Evolutionary conservation across 129 eudicot species (phyloP).

Genomic region (Escallonia rubra): DNA sequence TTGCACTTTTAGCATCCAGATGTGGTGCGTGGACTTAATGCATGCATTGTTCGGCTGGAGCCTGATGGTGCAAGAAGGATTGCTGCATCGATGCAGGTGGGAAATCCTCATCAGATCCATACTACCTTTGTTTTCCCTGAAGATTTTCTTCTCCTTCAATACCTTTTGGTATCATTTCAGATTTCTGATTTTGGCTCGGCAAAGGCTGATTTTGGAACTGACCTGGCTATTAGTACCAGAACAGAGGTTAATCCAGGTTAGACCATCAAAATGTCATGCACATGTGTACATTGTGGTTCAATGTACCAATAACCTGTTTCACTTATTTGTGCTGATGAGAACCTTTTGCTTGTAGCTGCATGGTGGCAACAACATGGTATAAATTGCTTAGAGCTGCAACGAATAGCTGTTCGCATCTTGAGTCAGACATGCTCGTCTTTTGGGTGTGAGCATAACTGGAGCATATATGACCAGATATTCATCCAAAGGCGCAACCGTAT

Average conservation of each 20-base stretch:
- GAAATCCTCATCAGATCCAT: not conserved
- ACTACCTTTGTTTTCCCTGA: not conserved
- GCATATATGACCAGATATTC: constrained; percentile 67
- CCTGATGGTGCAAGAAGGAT: constrained; percentile 71
- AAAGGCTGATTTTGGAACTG: constrained; percentile 98
- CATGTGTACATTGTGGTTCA: not conserved
- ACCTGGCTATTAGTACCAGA: constrained; percentile 88
- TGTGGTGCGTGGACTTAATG: constrained; percentile 88
- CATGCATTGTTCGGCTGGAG: constrained; percentile 84
- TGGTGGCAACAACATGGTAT: constrained; percentile 99
- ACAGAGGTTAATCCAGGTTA: constrained; percentile 91
- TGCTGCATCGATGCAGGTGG: constrained; percentile 90
- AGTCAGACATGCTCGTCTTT: constrained; percentile 91
- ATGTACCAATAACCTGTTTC: not conserved
- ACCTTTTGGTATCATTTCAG: constrained; percentile 33
- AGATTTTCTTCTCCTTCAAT: not conserved
- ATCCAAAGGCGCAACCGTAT: constrained; percentile 52
- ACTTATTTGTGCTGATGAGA: constrained; percentile 10
- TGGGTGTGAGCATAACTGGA: constrained; percentile 95
- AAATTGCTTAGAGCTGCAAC: constrained; percentile 85
- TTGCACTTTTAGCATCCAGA: constrained; percentile 59
- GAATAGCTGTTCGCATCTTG: constrained; percentile 83
- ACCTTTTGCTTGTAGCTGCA: constrained; percentile 53
- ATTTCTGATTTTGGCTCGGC: constrained; percentile 90
- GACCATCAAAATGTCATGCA: not conserved